phyloP scores from a whole-genome alignment of 2,329 filamentous ascomycete genomes.

The Bipolaris zeicola region DNA sequence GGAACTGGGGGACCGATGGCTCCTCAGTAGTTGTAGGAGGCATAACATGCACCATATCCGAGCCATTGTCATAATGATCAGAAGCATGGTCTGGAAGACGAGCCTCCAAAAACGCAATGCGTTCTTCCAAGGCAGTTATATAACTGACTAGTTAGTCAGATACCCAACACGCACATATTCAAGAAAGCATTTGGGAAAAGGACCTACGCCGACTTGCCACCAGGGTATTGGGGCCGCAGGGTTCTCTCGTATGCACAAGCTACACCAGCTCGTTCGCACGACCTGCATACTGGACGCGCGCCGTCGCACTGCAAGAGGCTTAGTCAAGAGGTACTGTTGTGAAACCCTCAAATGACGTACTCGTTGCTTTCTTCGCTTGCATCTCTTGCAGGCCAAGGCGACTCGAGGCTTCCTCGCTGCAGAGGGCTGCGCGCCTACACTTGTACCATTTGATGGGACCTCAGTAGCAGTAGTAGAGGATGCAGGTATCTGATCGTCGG shows the following conservation, averaged over 20 bases:
- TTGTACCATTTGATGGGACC: constrained; percentile 6
- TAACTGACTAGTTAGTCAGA: constrained; percentile 21
- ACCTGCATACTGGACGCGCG: constrained; percentile 26
- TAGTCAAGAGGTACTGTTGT: constrained; percentile 1
- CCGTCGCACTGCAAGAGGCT: constrained; percentile 30
- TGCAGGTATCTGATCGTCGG: constrained; percentile 1
- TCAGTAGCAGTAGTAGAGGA: constrained; percentile 12
- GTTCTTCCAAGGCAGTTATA: constrained; percentile 34
- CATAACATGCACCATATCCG: background rate
- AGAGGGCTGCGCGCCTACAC: constrained; percentile 2
- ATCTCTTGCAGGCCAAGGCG: constrained; percentile 33
- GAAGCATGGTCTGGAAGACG: constrained; percentile 32
- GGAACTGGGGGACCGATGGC: background rate
- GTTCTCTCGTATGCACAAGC: constrained; percentile 33
- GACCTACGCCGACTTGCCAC: constrained; percentile 33
- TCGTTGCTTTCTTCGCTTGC: constrained; percentile 35
- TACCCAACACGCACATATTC: background rate
- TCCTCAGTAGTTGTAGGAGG: constrained; percentile 1
- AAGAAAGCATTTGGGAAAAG: background rate
- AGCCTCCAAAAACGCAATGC: constrained; percentile 35
- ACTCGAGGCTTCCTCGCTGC: constrained; percentile 26
- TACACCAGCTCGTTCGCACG: constrained; percentile 26
- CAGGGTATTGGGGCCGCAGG: constrained; percentile 34
- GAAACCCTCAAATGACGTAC: constrained; percentile 16
- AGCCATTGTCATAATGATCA: constrained; percentile 27